A percentile compares a stretch with the other conserved stretches of the same genome.
Conservation (phyloP, 2,329 filamentous ascomycete genomes). For the Stemphylium lycopersici region DNA sequence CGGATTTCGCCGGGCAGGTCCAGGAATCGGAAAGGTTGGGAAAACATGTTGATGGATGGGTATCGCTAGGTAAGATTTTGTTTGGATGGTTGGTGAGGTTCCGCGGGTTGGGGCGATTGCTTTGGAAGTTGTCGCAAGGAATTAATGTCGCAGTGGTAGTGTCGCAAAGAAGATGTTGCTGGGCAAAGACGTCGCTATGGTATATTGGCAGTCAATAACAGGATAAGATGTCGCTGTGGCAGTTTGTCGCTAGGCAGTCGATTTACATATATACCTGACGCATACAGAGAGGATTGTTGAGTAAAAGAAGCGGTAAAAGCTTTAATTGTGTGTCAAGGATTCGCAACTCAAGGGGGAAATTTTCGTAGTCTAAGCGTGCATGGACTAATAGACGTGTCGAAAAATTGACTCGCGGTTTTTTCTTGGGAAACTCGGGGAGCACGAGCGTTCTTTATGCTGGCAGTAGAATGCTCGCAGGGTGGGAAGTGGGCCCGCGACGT, state of each 20-base stretch:
- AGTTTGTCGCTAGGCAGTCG: constrained; percentile 23
- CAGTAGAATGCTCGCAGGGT: constrained; percentile 14
- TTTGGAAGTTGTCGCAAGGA: constrained; percentile 12
- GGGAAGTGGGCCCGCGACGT: constrained; percentile 13
- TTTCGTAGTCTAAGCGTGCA: constrained; percentile 23
- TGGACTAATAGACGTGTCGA: constrained; percentile 1
- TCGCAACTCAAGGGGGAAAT: constrained; percentile 23
- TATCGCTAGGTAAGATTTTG: neutral
- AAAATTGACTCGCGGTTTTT: constrained; percentile 17
- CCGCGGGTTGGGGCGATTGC: neutral
- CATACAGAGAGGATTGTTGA: constrained; percentile 13
- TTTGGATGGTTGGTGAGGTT: neutral
- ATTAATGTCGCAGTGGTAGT: constrained; percentile 3
- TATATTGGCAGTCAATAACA: constrained; percentile 12
- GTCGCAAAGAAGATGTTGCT: constrained; percentile 14
- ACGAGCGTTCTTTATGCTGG: constrained; percentile 31
- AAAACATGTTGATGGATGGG: constrained; percentile 19
- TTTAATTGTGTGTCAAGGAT: constrained; percentile 24
- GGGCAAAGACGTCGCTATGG: constrained; percentile 23
- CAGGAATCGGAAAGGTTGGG: constrained; percentile 30
- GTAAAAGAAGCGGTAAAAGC: constrained; percentile 20
- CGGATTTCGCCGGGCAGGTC: constrained; percentile 36
- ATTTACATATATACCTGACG: constrained; percentile 28
- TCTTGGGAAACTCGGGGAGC: constrained; percentile 22
- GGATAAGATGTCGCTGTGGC: constrained; percentile 19